A percentile compares a stretch with the other conserved stretches of the same genome.
These are phyloP conservation scores for Candida chauliodis DNA, from an alignment of 805 yeast genomes.

Conservation along the genomic window DNA sequence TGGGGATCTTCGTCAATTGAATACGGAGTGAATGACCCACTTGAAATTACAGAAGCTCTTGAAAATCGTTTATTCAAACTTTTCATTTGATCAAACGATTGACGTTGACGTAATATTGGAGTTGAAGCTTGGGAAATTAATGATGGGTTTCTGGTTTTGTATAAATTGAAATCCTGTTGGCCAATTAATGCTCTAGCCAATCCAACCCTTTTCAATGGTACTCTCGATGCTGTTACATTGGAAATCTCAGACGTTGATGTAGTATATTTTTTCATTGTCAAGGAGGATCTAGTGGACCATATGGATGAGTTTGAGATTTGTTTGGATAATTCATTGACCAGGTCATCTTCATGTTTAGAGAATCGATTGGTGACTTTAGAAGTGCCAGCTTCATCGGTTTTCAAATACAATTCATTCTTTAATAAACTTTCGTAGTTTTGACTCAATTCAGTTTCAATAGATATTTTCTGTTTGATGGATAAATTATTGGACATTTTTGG, in stretches of 20 bases:
- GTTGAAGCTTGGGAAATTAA: conserved; percentile 4
- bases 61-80: conserved; percentile 27
- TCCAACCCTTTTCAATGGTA: conserved; percentile 26
- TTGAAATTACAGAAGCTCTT: conserved; percentile 30
- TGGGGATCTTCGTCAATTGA: conserved; percentile 10
- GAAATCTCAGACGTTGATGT: conserved; percentile 28
- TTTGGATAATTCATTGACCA: conserved; percentile 14
- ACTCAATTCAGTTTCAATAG: conserved; percentile 43
- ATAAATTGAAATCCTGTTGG: conserved; percentile 15
- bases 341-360: neutral
- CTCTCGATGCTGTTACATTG: conserved; percentile 18
- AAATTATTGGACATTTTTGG: conserved; percentile 21
- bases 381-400: conserved; percentile 12
- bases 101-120: conserved; percentile 14
- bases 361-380: too few relatives aligned
- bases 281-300: conserved; percentile 33
- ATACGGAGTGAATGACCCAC: conserved; percentile 20
- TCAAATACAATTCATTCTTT: conserved; percentile 37
- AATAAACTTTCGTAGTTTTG: conserved; percentile 42
- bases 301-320: conserved; percentile 30
- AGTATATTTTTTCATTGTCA: conserved; percentile 28
- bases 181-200: conserved; percentile 36
- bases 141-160: conserved; percentile 1
- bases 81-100: conserved; percentile 25
- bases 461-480: conserved; percentile 37